Base-by-base conservation (phyloP, 192 early-diverging fungal species). In the Gaertneriomyces sp. region DNA sequence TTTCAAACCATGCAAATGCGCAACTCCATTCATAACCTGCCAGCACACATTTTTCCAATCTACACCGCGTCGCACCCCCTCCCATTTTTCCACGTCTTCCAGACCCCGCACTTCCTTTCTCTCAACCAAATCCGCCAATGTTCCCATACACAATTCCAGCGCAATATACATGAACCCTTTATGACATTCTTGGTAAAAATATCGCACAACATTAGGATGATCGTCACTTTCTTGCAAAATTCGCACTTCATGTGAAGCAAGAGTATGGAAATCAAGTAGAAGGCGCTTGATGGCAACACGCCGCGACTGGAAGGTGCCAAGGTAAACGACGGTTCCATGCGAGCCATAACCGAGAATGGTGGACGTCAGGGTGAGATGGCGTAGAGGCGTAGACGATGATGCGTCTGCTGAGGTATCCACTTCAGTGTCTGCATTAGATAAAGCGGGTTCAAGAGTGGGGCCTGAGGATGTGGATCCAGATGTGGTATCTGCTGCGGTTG, bases 141-240 rank as follows among this genome's bases (percentile, higher is more conserved):
- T 93, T 0, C 88, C 94, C 4, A 87, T 87, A 66, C 94, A 98
- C 2, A 95, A 82, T 71, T 99, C 96, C 25, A 99, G 80, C 14
- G 96, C 96, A 77, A 99, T 98, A 65, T 95, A 98, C 80, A 96
- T 86, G 75, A 99, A 99, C 38, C 89, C 81, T 64, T 91, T 89
- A 38, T 87, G 80, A 65, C 88, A 80, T 77, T 98, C 49, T 46
- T 88, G 92, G 69, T 85, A 91, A 74, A 86, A 96, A 77, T 99
- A 99, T 38, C 95, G 89, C 25, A 97, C 88, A 3, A 99, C 93
- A 65, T 99, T 99, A 3, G 94, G 91, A 69, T 99, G 96, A 63
- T 90, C 82, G 69, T 98, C 95, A 64, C 90, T 92, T 72, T 97
- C 93, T 61, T 93, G 90, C 11, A 99, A 76, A 16, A 97, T 77